Percentiles rank a stretch among this genome's conserved stretches.
phyloP scores from a whole-genome alignment of 2,329 filamentous ascomycete genomes.

The Stagonosporopsis tanaceti region DNA sequence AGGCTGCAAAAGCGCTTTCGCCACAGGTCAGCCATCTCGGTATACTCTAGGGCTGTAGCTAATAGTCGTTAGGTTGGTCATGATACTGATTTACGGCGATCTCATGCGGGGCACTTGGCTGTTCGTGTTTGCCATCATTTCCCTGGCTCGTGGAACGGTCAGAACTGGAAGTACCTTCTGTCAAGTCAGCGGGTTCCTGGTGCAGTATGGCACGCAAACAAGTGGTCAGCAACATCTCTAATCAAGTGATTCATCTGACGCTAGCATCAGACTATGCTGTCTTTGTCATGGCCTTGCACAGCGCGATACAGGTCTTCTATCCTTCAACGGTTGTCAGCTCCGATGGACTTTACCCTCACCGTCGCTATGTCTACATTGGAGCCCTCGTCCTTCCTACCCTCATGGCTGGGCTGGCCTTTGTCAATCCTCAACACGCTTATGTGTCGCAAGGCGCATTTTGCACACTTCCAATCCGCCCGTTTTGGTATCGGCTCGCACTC shows the following conservation, averaged over 20 bases:
- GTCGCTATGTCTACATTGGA: conserved; percentile 64
- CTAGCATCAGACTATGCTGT: conserved; percentile 67
- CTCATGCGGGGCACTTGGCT: conserved; percentile 75
- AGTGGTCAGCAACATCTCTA: conserved; percentile 58
- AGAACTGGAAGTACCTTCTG: conserved; percentile 65
- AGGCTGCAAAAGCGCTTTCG: conserved; percentile 78
- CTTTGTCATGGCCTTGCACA: conserved; percentile 76
- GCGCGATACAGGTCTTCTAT: conserved; percentile 74
- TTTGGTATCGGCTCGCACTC: conserved; percentile 73
- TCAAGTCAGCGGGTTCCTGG: conserved; percentile 73
- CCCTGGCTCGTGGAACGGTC: conserved; percentile 62
- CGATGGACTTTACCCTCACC: conserved; percentile 74
- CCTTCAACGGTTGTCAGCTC: conserved; percentile 57
- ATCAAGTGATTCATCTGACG: background rate
- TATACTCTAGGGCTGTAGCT: background rate
- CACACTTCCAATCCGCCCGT: conserved; percentile 70
- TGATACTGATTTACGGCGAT: conserved; percentile 76
- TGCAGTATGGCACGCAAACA: conserved; percentile 71
- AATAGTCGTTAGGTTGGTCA: conserved; percentile 66
- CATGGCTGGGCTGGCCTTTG: conserved; percentile 70
- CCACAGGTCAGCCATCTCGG: conserved; percentile 66
- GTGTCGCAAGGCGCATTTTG: conserved; percentile 72
- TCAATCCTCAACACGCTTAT: conserved; percentile 64
- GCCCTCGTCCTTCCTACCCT: conserved; percentile 67
- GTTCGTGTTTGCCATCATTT: conserved; percentile 69